phyloP scores from a whole-genome alignment of 75 land plant species.

The Chamaecyparis obtusa region DNA sequence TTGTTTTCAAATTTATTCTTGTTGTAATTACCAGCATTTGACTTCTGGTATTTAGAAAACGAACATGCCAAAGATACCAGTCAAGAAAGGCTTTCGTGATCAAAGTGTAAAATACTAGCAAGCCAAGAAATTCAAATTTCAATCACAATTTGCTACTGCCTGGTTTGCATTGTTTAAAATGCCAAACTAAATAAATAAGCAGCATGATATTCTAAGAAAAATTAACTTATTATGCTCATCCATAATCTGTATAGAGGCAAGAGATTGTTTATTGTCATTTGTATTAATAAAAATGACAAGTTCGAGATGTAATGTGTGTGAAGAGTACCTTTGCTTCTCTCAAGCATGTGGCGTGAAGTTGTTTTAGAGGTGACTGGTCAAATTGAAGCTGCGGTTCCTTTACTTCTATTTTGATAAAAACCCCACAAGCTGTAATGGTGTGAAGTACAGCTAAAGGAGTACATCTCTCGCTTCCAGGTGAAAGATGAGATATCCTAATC shows the following conservation, averaged over 20 bases:
- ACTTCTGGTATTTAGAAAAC: neutral
- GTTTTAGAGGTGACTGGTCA: constrained; percentile 31
- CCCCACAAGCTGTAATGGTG: constrained; percentile 55
- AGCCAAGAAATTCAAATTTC: neutral
- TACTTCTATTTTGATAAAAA: constrained; percentile 69
- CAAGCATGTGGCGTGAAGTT: constrained; percentile 69
- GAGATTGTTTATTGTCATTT: neutral
- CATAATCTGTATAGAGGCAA: neutral
- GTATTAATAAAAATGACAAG: neutral
- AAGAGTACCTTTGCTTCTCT: constrained; percentile 67
- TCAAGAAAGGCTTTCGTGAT: neutral
- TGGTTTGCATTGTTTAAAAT: neutral
- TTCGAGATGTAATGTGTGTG: neutral
- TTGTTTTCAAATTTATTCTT: neutral
- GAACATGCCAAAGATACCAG: neutral
- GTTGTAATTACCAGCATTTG: neutral
- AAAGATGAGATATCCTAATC: constrained; percentile 61
- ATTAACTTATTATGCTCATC: neutral
- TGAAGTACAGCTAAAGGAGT: constrained; percentile 80
- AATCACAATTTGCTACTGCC: neutral
- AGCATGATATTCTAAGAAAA: neutral
- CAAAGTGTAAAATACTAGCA: neutral
- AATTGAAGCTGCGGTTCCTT: constrained; percentile 19
- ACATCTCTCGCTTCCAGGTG: constrained; percentile 80
- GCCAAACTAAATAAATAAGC: neutral